Evolutionary conservation across 169 alveolate genomes (phyloP).

Genomic region (Toxoplasma gondii): DNA sequence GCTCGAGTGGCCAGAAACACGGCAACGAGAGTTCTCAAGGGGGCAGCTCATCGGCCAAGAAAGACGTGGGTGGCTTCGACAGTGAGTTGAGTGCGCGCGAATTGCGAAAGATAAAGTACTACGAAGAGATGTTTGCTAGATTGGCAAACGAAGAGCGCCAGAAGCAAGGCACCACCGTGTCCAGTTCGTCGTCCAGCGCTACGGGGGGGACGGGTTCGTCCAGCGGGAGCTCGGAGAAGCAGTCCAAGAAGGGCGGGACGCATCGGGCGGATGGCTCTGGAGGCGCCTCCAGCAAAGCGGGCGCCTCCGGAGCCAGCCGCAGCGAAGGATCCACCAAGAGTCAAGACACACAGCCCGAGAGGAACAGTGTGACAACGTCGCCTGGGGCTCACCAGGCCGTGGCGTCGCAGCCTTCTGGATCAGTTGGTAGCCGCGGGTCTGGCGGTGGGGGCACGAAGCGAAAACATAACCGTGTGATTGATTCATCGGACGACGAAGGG

Average conservation of each 20-base stretch:
- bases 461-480: slow-evolving; percentile 24
- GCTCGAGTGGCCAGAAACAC: background rate
- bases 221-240: slow-evolving; percentile 4
- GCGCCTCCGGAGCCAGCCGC: background rate
- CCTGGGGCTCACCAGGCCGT: background rate
- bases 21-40: background rate
- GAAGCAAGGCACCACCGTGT: background rate
- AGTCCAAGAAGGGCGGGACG: background rate
- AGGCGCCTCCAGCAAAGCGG: background rate
- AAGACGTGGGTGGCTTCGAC: background rate
- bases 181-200: background rate
- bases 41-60: background rate
- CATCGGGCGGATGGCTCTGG: background rate
- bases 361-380: background rate
- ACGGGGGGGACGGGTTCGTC: background rate
- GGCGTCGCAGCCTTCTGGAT: background rate
- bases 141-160: slow-evolving; percentile 59
- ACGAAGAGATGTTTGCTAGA: slow-evolving; percentile 59
- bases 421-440: background rate
- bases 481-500: slow-evolving; percentile 27
- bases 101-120: slow-evolving; percentile 53
- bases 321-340: background rate
- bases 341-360: background rate
- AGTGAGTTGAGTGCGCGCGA: slow-evolving; percentile 57
- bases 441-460: background rate